A percentile compares a stretch with the other conserved stretches of the same genome.
These are phyloP conservation scores for Aspergillus sp. DNA, from an alignment of 2,329 filamentous ascomycete genomes.

Conservation along the genomic window DNA sequence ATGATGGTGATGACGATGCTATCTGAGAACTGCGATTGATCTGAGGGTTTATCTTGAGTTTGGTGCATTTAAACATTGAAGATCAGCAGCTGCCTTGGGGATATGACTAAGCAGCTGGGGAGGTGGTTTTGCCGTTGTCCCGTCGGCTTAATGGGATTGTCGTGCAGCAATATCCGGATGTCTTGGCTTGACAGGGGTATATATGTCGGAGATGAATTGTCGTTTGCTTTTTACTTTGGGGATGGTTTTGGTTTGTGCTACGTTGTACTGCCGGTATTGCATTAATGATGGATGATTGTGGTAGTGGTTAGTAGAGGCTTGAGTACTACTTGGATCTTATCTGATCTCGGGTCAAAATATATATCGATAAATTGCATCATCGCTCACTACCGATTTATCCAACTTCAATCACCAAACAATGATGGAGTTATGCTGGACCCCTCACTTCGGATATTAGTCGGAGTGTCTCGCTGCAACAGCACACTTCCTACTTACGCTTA, in stretches of 20 bases:
- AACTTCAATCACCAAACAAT: too few relatives aligned
- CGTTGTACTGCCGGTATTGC: too few relatives aligned
- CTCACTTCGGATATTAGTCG: too few relatives aligned
- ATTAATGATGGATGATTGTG: neutral
- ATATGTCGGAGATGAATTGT: neutral
- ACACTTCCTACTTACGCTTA: too few relatives aligned
- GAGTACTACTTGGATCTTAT: neutral
- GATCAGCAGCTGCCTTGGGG: neutral
- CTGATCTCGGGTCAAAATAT: neutral
- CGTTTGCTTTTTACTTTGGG: neutral
- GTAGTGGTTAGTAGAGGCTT: too few relatives aligned
- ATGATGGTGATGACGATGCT: conserved; percentile 6
- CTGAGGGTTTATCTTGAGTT: neutral
- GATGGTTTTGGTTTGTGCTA: neutral
- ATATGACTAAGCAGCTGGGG: neutral
- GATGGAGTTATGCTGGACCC: too few relatives aligned
- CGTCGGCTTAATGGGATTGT: conserved; percentile 3
- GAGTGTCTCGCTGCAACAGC: too few relatives aligned
- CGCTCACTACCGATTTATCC: too few relatives aligned
- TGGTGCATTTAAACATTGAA: neutral
- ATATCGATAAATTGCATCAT: neutral
- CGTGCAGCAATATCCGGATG: neutral
- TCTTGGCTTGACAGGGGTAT: neutral
- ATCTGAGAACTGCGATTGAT: neutral
- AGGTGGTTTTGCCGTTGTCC: neutral